Evolutionary conservation across 169 alveolate species (phyloP), one percentile per base, ranked within the genome.

Genomic region (Plasmodium malariae): DNA sequence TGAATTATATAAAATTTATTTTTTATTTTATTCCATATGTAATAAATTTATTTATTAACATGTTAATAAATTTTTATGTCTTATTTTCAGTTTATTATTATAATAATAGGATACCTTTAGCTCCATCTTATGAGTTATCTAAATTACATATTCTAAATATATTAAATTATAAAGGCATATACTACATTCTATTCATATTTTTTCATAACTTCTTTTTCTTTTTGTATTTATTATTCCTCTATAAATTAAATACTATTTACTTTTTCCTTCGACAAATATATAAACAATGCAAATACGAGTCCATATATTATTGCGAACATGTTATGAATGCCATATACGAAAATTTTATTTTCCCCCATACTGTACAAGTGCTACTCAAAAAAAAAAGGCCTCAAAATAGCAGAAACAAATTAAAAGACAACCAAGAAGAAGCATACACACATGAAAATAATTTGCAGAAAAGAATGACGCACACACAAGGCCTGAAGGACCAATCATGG

Each of bases 241-340:
- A 40, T 19, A 83, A 83, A 30, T 30, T 83, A 12, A 83, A 83
- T 51, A 83, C 78, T 48, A 65, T 69, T 28, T 72, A 83, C 37
- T 32, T 83, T 40, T 68, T 83, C 72, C 62, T 83, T n/a, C 49
- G 83, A 0, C 91, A 83, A 71, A 83, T 83, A 67, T 83, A 83
- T 40, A 68, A 48, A 17, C 51, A 67, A 54, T 83, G 91, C 45
- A 83, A 83, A 26, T 83, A 83, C 32, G 91, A 83, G 43, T 83
- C 91, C 12, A 83, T 69, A 54, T 83, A 65, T 34, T 83, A 83
- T 43, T 83, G 91, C 28, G 91, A 83, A 9, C 70, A 67, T 83
- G 43, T 83, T 59, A 83, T 83, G 91, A 83, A 83, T 69, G 74
- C 67, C 26, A 83, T 83, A 54, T 83, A 83, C 3, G 91, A 83